phyloP scores from a whole-genome alignment of 1,284 basidiomycete species.

The Schizophyllum amplum region DNA sequence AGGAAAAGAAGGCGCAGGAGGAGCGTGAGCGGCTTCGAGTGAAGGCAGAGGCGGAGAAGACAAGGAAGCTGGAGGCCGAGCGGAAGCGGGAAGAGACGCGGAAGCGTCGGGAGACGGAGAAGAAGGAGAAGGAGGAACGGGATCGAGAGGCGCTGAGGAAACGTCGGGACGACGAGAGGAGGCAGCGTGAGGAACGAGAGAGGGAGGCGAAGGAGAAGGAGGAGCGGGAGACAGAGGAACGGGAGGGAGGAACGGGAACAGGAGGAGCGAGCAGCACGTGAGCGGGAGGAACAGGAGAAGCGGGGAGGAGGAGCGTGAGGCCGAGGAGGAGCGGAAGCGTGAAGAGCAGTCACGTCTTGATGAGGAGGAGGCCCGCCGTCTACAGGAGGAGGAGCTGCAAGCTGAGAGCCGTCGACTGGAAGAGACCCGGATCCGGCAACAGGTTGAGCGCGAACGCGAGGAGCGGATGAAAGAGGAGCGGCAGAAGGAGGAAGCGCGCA shows the following conservation, averaged over 20 bases:
- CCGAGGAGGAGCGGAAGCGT: background rate
- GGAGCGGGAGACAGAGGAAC: background rate
- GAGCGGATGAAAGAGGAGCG: conserved; percentile 7
- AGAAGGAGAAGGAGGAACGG: background rate
- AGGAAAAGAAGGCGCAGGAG: too few relatives aligned
- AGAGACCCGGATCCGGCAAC: conserved; percentile 7
- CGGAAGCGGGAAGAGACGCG: conserved; percentile 10
- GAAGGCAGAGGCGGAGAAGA: too few relatives aligned
- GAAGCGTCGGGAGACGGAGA: background rate
- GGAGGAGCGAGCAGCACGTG: background rate
- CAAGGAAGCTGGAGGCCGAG: background rate
- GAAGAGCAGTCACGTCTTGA: background rate
- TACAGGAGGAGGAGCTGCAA: background rate
- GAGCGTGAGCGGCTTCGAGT: too few relatives aligned
- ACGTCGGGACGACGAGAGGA: too few relatives aligned
- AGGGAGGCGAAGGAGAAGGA: background rate
- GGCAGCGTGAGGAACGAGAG: background rate
- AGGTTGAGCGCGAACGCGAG: conserved; percentile 8
- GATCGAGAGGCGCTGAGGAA: background rate
- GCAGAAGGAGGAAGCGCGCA: background rate
- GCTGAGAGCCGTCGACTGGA: conserved; percentile 6
- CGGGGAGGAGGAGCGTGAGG: too few relatives aligned
- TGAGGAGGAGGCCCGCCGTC: background rate
- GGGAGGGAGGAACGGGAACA: background rate
- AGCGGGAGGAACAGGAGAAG: background rate